Conservation (phyloP, 495 filamentous ascomycete species). For the Penicillium steckii region DNA sequence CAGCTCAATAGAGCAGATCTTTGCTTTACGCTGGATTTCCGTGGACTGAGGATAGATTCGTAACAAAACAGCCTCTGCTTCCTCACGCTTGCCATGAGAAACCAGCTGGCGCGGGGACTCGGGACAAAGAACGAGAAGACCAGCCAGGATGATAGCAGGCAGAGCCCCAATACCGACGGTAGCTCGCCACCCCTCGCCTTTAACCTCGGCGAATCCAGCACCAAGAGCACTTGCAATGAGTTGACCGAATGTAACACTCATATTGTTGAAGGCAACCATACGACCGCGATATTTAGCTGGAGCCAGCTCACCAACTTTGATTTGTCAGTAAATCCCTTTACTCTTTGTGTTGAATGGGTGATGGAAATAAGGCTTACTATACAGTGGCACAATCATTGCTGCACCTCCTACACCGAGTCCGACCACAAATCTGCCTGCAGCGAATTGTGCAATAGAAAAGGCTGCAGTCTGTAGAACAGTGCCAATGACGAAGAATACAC, state of each 20-base stretch:
- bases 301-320: slow-evolving; percentile 43
- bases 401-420: slow-evolving; percentile 54
- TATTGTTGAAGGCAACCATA: slow-evolving; percentile 56
- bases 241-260: slow-evolving; percentile 54
- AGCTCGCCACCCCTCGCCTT: slow-evolving; percentile 45
- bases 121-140: slow-evolving; percentile 44
- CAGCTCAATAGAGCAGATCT: slow-evolving; percentile 35
- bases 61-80: slow-evolving; percentile 34
- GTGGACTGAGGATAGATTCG: slow-evolving; percentile 38
- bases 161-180: slow-evolving; percentile 49
- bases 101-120: slow-evolving; percentile 53
- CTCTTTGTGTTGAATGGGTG: too few relatives aligned
- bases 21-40: slow-evolving; percentile 33
- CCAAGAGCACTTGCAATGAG: slow-evolving; percentile 51
- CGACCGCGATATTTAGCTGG: slow-evolving; percentile 51
- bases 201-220: slow-evolving; percentile 47
- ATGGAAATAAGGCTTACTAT: slow-evolving; percentile 22
- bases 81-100: slow-evolving; percentile 37
- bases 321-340: not conserved
- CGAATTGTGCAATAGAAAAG: slow-evolving; percentile 47
- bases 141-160: slow-evolving; percentile 41
- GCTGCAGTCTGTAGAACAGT: slow-evolving; percentile 41
- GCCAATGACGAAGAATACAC: slow-evolving; percentile 46
- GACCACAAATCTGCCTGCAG: slow-evolving; percentile 48
- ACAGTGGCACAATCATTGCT: slow-evolving; percentile 48